Evolutionary conservation across 176 grass and related monocot genomes (phyloP).

Genomic region (Leersia perrieri): DNA sequence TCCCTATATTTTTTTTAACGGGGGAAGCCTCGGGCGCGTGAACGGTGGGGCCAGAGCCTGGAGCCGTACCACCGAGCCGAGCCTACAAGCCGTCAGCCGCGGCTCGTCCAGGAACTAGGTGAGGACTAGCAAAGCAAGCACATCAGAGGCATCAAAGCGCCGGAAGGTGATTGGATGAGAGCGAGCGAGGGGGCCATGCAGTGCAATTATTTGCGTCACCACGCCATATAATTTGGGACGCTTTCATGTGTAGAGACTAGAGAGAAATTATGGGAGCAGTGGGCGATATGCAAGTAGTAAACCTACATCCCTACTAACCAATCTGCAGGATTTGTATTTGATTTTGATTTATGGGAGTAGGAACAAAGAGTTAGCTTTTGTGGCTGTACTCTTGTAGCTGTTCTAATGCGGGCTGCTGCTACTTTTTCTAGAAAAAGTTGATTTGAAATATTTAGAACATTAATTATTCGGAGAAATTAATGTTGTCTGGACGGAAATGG

Average conservation of each 20-base stretch:
- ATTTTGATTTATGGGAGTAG: neutral
- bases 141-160: neutral
- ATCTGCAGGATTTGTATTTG: neutral
- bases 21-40: slow-evolving; percentile 30
- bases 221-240: neutral
- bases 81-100: neutral
- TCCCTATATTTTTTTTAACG: neutral
- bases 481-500: no score
- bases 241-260: neutral
- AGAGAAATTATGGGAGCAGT: neutral
- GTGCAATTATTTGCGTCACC: slow-evolving; percentile 19
- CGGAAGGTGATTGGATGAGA: neutral
- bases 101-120: neutral
- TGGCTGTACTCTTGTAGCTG: no score
- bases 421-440: no score
- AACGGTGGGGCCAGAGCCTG: neutral
- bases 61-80: neutral
- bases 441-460: no score
- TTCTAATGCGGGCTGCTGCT: no score
- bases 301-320: no score
- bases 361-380: no score
- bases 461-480: no score
- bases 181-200: neutral
- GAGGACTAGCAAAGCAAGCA: no score
- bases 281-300: neutral